Evolutionary conservation across 305 asterid species (phyloP), one percentile per base, ranked within the genome.

Genomic region (Petunia hybrid): DNA sequence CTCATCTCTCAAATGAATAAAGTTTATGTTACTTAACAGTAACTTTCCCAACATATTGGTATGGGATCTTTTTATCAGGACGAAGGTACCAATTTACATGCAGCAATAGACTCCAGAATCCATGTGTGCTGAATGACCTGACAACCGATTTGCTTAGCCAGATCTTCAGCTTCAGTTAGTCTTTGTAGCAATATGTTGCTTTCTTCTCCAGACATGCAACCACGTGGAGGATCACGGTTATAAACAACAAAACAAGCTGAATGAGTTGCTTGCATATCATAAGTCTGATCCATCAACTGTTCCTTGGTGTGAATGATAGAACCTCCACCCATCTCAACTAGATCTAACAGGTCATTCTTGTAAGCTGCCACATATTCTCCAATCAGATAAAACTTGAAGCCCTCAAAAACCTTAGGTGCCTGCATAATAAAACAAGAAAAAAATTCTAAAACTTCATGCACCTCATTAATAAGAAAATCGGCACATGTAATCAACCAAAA

Each of bases 71-170:
- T 69, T 43, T 16, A 36, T 82, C 61, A 59, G 14, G 14, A 74
- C 64, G 38, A 63, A 66, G 94, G 89, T 84, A 84, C 84, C 77
- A 89, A 74, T 67, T 85, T 83, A 75, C 91, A 87, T 5, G 90
- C 94, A 81, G 98, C 97, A 79, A 95, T 90, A 2, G 97, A 91
- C 82, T 95, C 98, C 91, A 95, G 84, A 83, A 95, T 91, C 98
- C 97, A 95, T n/a, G 96, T 91, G 86, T 92, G 98, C 13, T 91
- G 91, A 85, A 91, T 82, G 75, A 85, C 91, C 63, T 35, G 85
- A 80, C 90, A 87, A 22, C 85, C 85, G 0, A 79, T 62, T 55
- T 39, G 83, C 22, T 70, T 84, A 69, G 91, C 93, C 10, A 88
- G 71, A 43, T 81, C 82, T 76, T 82, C 82, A 2, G 98, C 93